Conservation (phyloP, 306 rosid genomes). For the Styphnolobium japonicum region DNA sequence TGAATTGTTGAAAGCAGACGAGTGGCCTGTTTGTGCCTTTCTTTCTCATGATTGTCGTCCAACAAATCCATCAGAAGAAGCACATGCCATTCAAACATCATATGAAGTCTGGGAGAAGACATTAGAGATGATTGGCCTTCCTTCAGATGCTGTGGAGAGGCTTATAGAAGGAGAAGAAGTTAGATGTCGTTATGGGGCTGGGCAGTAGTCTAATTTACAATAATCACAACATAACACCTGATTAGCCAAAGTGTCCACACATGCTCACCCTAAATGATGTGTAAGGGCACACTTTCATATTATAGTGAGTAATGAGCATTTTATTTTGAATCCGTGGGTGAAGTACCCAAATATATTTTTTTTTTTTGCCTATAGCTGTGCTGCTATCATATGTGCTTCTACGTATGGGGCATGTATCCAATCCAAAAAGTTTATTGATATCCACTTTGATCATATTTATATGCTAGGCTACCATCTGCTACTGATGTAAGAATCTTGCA, state of each 20-base stretch:
- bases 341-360: no score
- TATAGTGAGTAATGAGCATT: constrained; percentile 10
- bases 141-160: constrained; percentile 74
- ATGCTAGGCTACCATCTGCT: no score
- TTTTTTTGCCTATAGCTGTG: no score
- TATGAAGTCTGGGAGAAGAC: constrained; percentile 90
- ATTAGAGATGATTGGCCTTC: constrained; percentile 79
- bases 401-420: no score
- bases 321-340: not conserved
- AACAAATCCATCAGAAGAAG: constrained; percentile 87
- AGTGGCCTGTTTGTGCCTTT: constrained; percentile 89
- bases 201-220: constrained; percentile 29
- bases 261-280: constrained; percentile 8
- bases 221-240: not conserved
- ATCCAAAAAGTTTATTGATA: no score
- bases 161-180: constrained; percentile 77
- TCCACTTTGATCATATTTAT: no score
- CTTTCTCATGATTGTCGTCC: constrained; percentile 91
- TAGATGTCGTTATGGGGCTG: constrained; percentile 54
- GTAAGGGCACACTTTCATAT: constrained; percentile 7
- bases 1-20: constrained; percentile 77
- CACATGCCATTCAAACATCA: constrained; percentile 60
- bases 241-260: not conserved
- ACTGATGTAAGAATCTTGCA: no score
- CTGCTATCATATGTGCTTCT: no score